Base-by-base conservation (phyloP, 192 early-diverging fungal species). In the Mortierella antarctica region DNA sequence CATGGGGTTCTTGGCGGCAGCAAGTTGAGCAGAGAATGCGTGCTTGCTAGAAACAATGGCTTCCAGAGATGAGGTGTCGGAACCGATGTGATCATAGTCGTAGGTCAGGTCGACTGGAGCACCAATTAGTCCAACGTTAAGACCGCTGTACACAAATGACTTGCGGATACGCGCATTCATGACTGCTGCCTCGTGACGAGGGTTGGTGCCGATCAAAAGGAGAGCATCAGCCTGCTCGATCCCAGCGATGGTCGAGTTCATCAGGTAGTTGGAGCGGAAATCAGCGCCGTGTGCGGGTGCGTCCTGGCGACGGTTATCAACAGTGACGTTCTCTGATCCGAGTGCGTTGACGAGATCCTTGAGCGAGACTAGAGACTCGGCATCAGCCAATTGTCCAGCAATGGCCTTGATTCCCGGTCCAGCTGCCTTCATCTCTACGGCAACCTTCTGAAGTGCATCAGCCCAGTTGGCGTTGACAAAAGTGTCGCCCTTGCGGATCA, bases 111-210 rank as follows among this genome's bases (percentile, higher is more conserved):
- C 88, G 40, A 86, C 89, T 0, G 88, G 73, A 51, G 88, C 79
- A 57, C 98, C 98, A 65, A 99, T 83, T 50, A 98, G 72, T 53
- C 88, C 98, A 82, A 97, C 82, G 65, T 95, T 89, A 40, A 93
- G 85, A 14, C 90, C 87, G 67, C 91, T 92, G 85, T 93, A 89
- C 56, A 99, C 86, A 73, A 93, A 99, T 21, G 95, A 91, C 86
- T 98, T 98, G 75, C 97, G 92, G 73, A 99, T 92, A 58, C 98
- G 93, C 18, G 97, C 95, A 87, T 99, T 98, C 64, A 99, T 85
- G 82, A 98, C 94, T 39, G 98, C 86, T 4, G 95, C 98, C 86
- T 99, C 98, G 71, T 95, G 96, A 39, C 96, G 93, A 44, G 98
- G 98, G 87, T 99, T 98, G 40, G 97, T 94, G 40, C 96, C 98